phyloP scores from a whole-genome alignment of 148 eudicot genomes.

The Dysphania ambrosioides region DNA sequence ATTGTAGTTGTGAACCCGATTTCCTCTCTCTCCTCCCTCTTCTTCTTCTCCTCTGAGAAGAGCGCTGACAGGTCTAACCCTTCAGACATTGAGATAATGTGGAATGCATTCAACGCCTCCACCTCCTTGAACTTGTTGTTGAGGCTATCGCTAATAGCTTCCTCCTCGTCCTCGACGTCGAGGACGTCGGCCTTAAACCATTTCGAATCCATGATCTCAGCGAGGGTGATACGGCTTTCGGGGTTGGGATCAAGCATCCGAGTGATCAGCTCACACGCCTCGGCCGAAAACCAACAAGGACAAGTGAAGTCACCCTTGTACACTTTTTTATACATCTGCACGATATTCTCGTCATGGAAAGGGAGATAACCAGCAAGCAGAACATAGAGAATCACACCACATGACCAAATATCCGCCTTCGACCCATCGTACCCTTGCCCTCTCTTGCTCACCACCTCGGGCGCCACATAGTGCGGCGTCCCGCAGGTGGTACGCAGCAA shows the following conservation, averaged over 20 bases:
- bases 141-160: neutral
- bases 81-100: slow-evolving; percentile 68
- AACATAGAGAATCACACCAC: slow-evolving; percentile 64
- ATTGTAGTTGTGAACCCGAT: slow-evolving; percentile 51
- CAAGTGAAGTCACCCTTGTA: slow-evolving; percentile 64
- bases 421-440: slow-evolving; percentile 73
- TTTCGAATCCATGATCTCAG: slow-evolving; percentile 43
- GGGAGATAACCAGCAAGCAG: slow-evolving; percentile 68
- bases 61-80: slow-evolving; percentile 67
- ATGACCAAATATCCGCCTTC: slow-evolving; percentile 80
- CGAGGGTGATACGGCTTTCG: slow-evolving; percentile 36
- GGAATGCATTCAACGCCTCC: slow-evolving; percentile 66
- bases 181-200: slow-evolving; percentile 44
- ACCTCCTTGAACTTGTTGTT: slow-evolving; percentile 15
- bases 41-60: slow-evolving; percentile 46
- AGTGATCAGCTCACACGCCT: slow-evolving; percentile 39
- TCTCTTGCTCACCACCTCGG: slow-evolving; percentile 64
- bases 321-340: slow-evolving; percentile 57
- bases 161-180: neutral
- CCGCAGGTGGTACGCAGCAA: slow-evolving; percentile 67
- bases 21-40: slow-evolving; percentile 45
- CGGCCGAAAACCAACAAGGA: slow-evolving; percentile 65
- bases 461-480: slow-evolving; percentile 79
- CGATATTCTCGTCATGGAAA: slow-evolving; percentile 58
- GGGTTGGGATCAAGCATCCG: slow-evolving; percentile 75